These are phyloP conservation scores for Volvox africanus DNA, from an alignment of 139 green algal species.

Conservation along the genomic window DNA sequence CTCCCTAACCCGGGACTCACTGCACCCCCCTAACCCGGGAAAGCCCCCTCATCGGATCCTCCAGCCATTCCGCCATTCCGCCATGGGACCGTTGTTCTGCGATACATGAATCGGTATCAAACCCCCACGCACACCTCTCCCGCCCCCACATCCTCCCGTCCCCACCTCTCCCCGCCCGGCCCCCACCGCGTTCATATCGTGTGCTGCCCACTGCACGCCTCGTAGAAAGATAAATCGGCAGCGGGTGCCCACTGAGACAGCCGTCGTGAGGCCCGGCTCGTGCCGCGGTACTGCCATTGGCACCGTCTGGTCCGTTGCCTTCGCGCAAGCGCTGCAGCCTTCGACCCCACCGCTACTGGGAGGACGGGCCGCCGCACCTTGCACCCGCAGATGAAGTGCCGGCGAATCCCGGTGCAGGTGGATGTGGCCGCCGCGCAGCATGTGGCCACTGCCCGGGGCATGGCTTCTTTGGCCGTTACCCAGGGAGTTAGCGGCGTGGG, in stretches of 20 bases:
- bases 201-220: slow-evolving; percentile 63
- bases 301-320: background rate
- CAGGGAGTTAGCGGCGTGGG: background rate
- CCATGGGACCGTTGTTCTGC: no score
- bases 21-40: no score
- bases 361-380: background rate
- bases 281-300: background rate
- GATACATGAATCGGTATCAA: background rate
- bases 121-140: background rate
- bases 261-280: background rate
- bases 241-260: background rate
- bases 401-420: background rate
- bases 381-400: background rate
- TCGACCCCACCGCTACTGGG: background rate
- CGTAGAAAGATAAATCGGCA: slow-evolving; percentile 68
- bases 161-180: background rate
- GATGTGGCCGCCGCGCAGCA: slow-evolving; percentile 3
- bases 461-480: background rate
- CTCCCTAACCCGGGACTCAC: no score
- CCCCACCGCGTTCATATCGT: slow-evolving; percentile 46
- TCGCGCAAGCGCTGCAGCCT: background rate
- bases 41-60: no score
- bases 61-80: no score
- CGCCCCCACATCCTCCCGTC: no score
- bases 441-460: background rate